Evolutionary conservation across 345 rosid genomes (phyloP), one percentile per base, ranked within the genome.

Genomic region (Durio zibethinus): DNA sequence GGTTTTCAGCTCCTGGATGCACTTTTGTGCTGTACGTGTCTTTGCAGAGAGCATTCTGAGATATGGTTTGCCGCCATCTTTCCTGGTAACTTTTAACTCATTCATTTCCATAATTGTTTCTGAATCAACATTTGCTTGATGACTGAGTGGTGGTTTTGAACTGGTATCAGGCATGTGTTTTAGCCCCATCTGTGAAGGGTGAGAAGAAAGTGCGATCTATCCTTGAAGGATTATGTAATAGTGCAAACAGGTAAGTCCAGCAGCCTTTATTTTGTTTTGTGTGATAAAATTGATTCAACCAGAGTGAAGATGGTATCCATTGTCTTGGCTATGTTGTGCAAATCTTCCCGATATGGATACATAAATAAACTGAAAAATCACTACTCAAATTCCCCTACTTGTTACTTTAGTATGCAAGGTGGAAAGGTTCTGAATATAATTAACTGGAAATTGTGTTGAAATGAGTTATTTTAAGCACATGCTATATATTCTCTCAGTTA

Each of bases 1-100:
- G 98, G 98, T 94, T 84, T 97, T 97, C 81, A 92, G 92, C 85
- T 90, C 97, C 12, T 97, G 97, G 98, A 97, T 97, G 99, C 99
- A 97, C 85, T 97, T 97, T 77, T 97, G 98, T 89, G 98, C 98
- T 79, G 92, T 97, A n/a, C 97, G 98, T 63, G 33, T 89, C 73
- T 97, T 91, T 82, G 85, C 98, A 61, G 98, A 97, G 87, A 94
- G 99, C 86, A 97, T 97, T 57, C 85, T 97, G 86, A 90, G 99
- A 92, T 92, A 97, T 79, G 99, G 99, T 78, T 83, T 97, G 83
- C 99, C 98, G 10, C 98, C 99, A 5, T 83, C 93, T 35, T 97
- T 97, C 87, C 83, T 97, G 97, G 99, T 94, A 90, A 88, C 31
- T 33, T n/a, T 76, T 21, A 36, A 76, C 53, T 73, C 36, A 64